phyloP scores from a whole-genome alignment of 768 basidiomycete genomes.

The Mrakia hoshinonis region DNA sequence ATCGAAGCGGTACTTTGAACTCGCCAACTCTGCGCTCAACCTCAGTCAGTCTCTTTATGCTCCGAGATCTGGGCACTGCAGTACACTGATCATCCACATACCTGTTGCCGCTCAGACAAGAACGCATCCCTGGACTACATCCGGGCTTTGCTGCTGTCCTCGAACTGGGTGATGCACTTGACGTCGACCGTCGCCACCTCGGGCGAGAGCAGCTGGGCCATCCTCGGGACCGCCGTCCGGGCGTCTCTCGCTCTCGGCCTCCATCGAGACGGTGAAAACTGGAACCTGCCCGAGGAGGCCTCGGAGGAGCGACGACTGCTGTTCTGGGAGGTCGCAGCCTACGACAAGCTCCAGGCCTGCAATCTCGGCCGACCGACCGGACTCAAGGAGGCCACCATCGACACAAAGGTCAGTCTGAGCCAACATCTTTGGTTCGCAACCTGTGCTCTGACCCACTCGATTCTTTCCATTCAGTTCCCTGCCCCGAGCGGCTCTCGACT shows the following conservation, averaged over 20 bases:
- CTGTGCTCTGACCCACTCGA: background rate
- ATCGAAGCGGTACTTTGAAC: background rate
- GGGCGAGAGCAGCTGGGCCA: background rate
- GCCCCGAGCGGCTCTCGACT: background rate
- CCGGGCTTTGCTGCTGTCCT: background rate
- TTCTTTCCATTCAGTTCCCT: background rate
- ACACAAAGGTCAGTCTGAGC: background rate
- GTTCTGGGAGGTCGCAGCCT: slow-evolving; percentile 11
- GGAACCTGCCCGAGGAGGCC: slow-evolving; percentile 15
- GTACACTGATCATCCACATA: background rate
- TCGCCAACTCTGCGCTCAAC: slow-evolving; percentile 5
- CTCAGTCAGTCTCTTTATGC: slow-evolving; percentile 3
- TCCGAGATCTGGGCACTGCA: background rate
- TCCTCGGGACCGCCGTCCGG: slow-evolving; percentile 8
- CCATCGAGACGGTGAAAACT: slow-evolving; percentile 22
- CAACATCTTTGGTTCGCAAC: background rate
- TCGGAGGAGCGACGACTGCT: slow-evolving; percentile 16
- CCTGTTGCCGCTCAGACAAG: background rate
- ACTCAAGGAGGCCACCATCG: background rate
- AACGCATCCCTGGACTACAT: background rate
- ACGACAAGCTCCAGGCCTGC: background rate
- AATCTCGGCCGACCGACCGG: background rate
- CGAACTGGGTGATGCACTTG: background rate
- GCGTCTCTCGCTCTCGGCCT: slow-evolving; percentile 7
- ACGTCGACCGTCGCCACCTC: background rate